These are phyloP conservation scores for Nitzschia palea DNA, from an alignment of 108 stramenopile genomes.

Conservation along the genomic window DNA sequence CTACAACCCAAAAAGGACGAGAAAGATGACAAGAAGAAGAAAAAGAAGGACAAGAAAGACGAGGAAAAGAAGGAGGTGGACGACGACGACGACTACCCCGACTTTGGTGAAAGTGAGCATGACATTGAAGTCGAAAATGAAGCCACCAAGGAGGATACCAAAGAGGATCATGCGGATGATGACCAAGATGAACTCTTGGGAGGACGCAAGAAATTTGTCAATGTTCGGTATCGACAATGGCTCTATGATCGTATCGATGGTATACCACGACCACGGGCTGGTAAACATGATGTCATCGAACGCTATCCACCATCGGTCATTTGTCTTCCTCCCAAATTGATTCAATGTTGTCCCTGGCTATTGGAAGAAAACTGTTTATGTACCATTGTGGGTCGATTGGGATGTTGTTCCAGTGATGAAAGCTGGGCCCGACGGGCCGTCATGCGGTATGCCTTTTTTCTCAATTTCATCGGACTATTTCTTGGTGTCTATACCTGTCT, in stretches of 20 bases:
- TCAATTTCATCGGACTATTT: conserved; percentile 5
- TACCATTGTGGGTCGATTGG: conserved; percentile 12
- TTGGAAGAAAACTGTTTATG: conserved; percentile 20
- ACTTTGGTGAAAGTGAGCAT: too few species aligned
- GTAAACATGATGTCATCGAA: background rate
- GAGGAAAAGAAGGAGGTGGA: too few species aligned
- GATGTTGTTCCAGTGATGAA: conserved; percentile 9
- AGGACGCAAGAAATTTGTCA: conserved; percentile 13
- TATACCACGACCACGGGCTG: background rate
- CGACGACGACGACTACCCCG: too few species aligned
- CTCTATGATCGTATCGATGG: conserved; percentile 27
- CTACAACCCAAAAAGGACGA: too few species aligned
- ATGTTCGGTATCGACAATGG: conserved; percentile 18
- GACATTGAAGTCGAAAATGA: too few species aligned
- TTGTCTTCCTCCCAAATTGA: conserved; percentile 8
- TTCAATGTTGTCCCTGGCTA: conserved; percentile 15
- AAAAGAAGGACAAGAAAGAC: too few species aligned
- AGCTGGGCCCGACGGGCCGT: conserved; percentile 8
- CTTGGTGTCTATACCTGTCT: conserved; percentile 3
- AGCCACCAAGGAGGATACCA: too few species aligned
- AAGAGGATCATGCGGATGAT: too few species aligned
- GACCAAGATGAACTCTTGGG: background rate
- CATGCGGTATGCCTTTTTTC: conserved; percentile 1
- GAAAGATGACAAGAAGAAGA: too few species aligned
- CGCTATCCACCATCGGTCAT: conserved; percentile 10